Conservation (phyloP, 306 rosid species). For the Phaseolus lunatus region DNA sequence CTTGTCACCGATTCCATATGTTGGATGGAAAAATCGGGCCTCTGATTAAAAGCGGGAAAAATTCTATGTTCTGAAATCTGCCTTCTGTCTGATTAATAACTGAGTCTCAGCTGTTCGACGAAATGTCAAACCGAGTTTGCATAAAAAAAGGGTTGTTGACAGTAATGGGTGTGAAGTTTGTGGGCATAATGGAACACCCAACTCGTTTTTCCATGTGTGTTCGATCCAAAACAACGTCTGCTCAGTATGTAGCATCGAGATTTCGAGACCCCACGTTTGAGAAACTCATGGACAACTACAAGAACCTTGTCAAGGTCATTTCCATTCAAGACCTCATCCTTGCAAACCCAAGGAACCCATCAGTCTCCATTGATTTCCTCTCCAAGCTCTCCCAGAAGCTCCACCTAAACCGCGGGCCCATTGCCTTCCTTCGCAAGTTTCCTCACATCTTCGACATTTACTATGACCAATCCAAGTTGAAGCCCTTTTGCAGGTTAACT, state of each 20-base stretch:
- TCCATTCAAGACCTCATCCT: constrained; percentile 88
- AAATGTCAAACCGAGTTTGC: constrained; percentile 48
- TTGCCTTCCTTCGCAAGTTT: constrained; percentile 76
- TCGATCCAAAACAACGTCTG: constrained; percentile 73
- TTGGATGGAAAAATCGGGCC: constrained; percentile 62
- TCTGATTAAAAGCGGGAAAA: background rate
- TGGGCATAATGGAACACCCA: constrained; percentile 47
- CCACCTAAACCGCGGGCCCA: constrained; percentile 82
- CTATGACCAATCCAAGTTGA: constrained; percentile 70
- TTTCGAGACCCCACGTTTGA: constrained; percentile 91
- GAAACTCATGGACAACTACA: constrained; percentile 89
- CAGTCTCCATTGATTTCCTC: constrained; percentile 79
- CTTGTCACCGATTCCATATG: constrained; percentile 51
- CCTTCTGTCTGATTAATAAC: background rate
- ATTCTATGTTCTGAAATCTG: too few species aligned
- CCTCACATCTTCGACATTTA: constrained; percentile 83
- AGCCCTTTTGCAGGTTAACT: constrained; percentile 72
- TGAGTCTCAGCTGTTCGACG: constrained; percentile 46
- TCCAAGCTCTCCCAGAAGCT: constrained; percentile 82
- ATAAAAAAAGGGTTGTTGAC: constrained; percentile 8
- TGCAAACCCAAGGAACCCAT: constrained; percentile 67
- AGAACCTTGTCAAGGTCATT: constrained; percentile 76
- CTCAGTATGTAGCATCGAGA: constrained; percentile 76
- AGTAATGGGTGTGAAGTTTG: constrained; percentile 48
- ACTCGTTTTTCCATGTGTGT: constrained; percentile 35